Conservation (phyloP, 2,329 filamentous ascomycete genomes). For the Diatrype stigma region DNA sequence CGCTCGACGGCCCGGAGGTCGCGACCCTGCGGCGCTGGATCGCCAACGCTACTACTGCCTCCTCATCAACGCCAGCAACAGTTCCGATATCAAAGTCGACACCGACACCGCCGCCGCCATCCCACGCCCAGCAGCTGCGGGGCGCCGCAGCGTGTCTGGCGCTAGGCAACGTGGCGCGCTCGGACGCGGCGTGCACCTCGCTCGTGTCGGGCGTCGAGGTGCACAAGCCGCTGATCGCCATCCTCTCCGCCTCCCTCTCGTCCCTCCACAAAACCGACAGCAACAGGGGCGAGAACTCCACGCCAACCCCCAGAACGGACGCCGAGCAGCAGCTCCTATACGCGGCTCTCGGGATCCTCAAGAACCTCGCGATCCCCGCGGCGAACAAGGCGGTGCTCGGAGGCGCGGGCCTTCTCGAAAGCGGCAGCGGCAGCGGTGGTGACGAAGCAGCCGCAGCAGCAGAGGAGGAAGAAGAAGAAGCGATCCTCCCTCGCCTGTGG, state of each 20-base stretch:
- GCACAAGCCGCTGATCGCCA: conserved; percentile 39
- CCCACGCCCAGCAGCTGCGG: conserved; percentile 35
- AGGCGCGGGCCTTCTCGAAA: conserved; percentile 40
- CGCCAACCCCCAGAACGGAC: too few species aligned
- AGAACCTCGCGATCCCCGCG: conserved; percentile 58
- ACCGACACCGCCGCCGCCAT: too few species aligned
- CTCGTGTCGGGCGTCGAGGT: conserved; percentile 44
- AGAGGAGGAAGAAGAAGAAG: too few species aligned
- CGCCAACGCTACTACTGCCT: too few species aligned
- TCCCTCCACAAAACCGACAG: too few species aligned
- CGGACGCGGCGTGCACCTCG: conserved; percentile 47
- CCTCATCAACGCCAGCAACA: too few species aligned
- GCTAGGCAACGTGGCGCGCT: conserved; percentile 59
- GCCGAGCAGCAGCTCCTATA: conserved; percentile 55
- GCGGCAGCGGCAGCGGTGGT: conserved; percentile 6
- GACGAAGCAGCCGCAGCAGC: too few species aligned
- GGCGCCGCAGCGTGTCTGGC: conserved; percentile 57
- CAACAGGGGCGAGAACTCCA: too few species aligned
- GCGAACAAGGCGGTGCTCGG: conserved; percentile 51
- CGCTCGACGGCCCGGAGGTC: conserved; percentile 39
- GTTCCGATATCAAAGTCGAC: too few species aligned
- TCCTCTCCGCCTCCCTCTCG: conserved; percentile 43
- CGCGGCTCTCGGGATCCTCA: conserved; percentile 55
- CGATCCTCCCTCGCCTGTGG: conserved; percentile 51
- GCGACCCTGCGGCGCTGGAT: conserved; percentile 46